Conservation (phyloP, 192 early-diverging fungal genomes). For the Podochytrium sp. region DNA sequence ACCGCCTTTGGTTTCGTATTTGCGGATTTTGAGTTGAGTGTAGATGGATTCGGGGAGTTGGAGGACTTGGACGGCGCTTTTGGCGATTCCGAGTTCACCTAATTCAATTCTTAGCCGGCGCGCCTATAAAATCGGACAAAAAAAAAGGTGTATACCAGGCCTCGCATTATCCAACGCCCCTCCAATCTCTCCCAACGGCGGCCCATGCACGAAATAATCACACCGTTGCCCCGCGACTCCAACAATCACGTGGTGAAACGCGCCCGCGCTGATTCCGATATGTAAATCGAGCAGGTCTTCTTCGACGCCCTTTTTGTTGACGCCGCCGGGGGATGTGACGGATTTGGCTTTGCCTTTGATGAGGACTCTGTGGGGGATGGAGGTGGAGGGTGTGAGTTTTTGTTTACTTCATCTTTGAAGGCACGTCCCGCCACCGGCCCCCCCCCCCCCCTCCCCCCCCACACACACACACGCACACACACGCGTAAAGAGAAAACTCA, state of each 20-base stretch:
- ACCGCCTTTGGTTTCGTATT: conserved; percentile 24
- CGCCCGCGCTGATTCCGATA: conserved; percentile 25
- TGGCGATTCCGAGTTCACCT: conserved; percentile 30
- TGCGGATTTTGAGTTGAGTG: conserved; percentile 33
- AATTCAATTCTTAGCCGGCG: neutral
- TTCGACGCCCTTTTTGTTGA: conserved; percentile 22
- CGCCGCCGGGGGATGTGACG: neutral
- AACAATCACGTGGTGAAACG: conserved; percentile 27
- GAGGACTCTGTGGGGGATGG: conserved; percentile 1
- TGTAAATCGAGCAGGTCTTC: conserved; percentile 34
- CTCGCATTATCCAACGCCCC: conserved; percentile 33
- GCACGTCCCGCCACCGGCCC: neutral
- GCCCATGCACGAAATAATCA: conserved; percentile 38
- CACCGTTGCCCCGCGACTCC: conserved; percentile 35
- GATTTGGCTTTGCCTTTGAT: conserved; percentile 29
- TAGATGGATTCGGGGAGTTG: conserved; percentile 19
- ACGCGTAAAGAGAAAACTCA: neutral
- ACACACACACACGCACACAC: neutral
- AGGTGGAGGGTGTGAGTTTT: too few relatives aligned
- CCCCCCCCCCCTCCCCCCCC: neutral
- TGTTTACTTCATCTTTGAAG: neutral
- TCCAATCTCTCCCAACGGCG: conserved; percentile 30
- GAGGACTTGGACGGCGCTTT: conserved; percentile 23
- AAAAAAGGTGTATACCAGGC: conserved; percentile 14
- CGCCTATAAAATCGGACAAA: neutral